phyloP scores from a whole-genome alignment of 768 basidiomycete genomes.

The Suillus luteus region DNA sequence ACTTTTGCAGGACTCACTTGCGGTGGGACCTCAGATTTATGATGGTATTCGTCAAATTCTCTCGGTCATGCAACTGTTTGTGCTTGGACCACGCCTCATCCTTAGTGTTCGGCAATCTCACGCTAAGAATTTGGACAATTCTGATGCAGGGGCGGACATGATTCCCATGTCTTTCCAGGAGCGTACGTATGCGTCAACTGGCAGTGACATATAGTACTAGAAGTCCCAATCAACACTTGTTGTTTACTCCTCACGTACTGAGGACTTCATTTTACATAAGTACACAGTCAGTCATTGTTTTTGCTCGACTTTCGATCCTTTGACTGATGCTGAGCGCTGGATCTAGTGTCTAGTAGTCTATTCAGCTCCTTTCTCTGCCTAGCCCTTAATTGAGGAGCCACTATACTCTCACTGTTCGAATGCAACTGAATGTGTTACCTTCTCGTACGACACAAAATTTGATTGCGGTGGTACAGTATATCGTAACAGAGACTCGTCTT shows the following conservation, averaged over 20 bases:
- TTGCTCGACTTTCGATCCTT: not conserved
- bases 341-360: no score
- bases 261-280: not conserved
- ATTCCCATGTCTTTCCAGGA: not conserved
- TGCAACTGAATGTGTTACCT: not conserved
- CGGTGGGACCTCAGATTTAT: not conserved
- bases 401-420: not conserved
- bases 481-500: constrained; percentile 3
- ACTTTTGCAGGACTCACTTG: not conserved
- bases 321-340: not conserved
- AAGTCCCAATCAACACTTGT: not conserved
- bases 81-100: constrained; percentile 4
- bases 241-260: not conserved
- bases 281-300: not conserved
- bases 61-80: not conserved
- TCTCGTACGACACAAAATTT: constrained; percentile 69
- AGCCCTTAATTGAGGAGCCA: not conserved
- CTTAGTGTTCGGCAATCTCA: not conserved
- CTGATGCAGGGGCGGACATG: not conserved
- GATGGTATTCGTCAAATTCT: not conserved
- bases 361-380: not conserved
- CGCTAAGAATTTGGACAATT: not conserved
- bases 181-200: not conserved
- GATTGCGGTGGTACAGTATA: constrained; percentile 29
- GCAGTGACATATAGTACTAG: not conserved